These are phyloP conservation scores for Hermanozyma aechmeae DNA, from an alignment of 805 yeast genomes.

Conservation along the genomic window DNA sequence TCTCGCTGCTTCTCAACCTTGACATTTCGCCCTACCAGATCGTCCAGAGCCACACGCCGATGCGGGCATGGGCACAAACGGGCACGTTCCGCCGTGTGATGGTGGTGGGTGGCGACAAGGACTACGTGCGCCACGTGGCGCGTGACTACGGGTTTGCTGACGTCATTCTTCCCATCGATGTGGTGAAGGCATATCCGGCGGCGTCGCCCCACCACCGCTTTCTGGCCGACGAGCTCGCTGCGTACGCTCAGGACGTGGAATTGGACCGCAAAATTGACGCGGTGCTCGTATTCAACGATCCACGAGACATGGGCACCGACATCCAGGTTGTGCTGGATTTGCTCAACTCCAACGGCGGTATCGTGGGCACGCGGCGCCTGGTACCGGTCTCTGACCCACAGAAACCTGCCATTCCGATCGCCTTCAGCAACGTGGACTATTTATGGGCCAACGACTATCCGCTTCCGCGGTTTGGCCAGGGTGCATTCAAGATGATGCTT, in stretches of 20 bases:
- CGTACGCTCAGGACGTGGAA: constrained; percentile 26
- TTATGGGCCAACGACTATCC: constrained; percentile 80
- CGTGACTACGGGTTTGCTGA: constrained; percentile 66
- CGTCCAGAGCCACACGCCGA: constrained; percentile 85
- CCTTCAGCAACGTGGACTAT: constrained; percentile 76
- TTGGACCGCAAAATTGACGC: constrained; percentile 51
- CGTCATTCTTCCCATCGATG: constrained; percentile 66
- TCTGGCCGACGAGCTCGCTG: constrained; percentile 33
- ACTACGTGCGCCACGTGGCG: constrained; percentile 66
- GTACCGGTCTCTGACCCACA: constrained; percentile 7
- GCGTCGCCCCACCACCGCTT: constrained; percentile 65
- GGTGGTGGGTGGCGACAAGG: constrained; percentile 77
- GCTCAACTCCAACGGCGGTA: constrained; percentile 54
- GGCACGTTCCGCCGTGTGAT: constrained; percentile 48
- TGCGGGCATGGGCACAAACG: constrained; percentile 45
- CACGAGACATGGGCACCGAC: constrained; percentile 83
- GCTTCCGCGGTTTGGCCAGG: constrained; percentile 83
- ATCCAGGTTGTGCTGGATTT: constrained; percentile 68
- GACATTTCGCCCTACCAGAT: constrained; percentile 53
- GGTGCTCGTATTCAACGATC: constrained; percentile 77
- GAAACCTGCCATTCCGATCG: constrained; percentile 57
- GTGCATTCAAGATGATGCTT: constrained; percentile 63
- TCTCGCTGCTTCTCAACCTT: constrained; percentile 36
- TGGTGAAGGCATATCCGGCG: constrained; percentile 45
- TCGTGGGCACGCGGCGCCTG: constrained; percentile 49